Conservation (phyloP, 192 early-diverging fungal species). For the Piromyces finnis region DNA sequence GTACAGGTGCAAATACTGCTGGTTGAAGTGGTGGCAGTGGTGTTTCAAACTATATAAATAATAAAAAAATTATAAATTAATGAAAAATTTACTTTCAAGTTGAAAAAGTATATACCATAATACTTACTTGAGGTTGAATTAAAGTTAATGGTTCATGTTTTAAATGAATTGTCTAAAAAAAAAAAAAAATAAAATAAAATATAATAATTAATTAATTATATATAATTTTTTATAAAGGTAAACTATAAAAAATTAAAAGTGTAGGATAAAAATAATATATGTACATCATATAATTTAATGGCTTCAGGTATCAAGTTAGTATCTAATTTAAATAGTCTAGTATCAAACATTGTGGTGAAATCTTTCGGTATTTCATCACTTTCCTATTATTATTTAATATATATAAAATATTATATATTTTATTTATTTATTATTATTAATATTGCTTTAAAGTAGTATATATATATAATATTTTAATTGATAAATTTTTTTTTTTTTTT, state of each 20-base stretch:
- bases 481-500: too few relatives aligned
- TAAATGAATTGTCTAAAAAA: conserved; percentile 16
- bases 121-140: conserved; percentile 32
- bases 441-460: background rate
- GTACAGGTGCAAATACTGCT: conserved; percentile 33
- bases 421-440: background rate
- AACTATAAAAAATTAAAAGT: too few relatives aligned
- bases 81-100: too few relatives aligned
- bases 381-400: conserved; percentile 7
- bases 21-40: conserved; percentile 40
- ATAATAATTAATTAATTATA: conserved; percentile 1
- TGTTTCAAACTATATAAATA: conserved; percentile 40
- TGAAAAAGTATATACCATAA: too few relatives aligned
- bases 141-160: conserved; percentile 35
- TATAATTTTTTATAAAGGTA: too few relatives aligned
- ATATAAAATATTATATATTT: background rate
- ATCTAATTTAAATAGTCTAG: conserved; percentile 32
- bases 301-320: conserved; percentile 25
- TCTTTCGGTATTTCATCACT: conserved; percentile 48
- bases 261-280: background rate
- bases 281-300: conserved; percentile 23
- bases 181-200: background rate
- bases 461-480: too few relatives aligned
- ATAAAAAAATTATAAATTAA: too few relatives aligned
- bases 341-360: conserved; percentile 38